Evolutionary conservation across 495 filamentous ascomycete species (phyloP).

Genomic region (Aspergillus haitiensis): DNA sequence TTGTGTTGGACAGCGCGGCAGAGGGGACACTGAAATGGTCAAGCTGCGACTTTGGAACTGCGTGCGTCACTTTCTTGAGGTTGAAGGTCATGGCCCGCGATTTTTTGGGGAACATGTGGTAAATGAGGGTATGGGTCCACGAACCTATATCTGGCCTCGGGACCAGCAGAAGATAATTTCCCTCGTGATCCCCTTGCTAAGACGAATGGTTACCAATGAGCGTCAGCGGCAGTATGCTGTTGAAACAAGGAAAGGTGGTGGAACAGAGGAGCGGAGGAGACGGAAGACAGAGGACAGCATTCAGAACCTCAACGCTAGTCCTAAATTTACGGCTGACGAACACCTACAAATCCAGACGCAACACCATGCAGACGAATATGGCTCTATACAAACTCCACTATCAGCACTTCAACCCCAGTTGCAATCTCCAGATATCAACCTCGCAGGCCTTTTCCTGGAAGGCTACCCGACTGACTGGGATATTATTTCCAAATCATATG

Average conservation of each 20-base stretch:
- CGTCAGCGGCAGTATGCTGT: constrained; percentile 62
- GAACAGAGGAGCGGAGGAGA: constrained; percentile 42
- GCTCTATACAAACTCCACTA: constrained; percentile 30
- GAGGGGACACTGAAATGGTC: constrained; percentile 61
- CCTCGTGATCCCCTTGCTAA: constrained; percentile 57
- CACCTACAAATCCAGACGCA: constrained; percentile 39
- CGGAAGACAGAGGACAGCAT: constrained; percentile 45
- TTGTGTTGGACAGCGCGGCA: constrained; percentile 60
- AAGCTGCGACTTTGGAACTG: constrained; percentile 61
- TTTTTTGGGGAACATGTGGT: constrained; percentile 54
- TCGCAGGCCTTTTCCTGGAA: constrained; percentile 40
- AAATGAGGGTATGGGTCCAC: constrained; percentile 43
- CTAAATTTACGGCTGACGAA: constrained; percentile 36
- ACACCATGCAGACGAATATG: constrained; percentile 29
- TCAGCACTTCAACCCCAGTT: constrained; percentile 29
- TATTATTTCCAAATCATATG: constrained; percentile 37
- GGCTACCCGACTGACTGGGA: constrained; percentile 46
- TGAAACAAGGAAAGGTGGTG: constrained; percentile 55
- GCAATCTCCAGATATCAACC: constrained; percentile 28
- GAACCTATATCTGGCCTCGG: constrained; percentile 57
- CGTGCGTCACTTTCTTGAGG: constrained; percentile 58
- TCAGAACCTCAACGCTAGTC: constrained; percentile 29
- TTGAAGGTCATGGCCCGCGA: constrained; percentile 55
- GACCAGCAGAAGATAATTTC: constrained; percentile 57
- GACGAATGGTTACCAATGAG: constrained; percentile 66